A percentile compares a stretch with the other conserved stretches of the same genome.
phyloP scores from a whole-genome alignment of 495 filamentous ascomycete species.

The Astrothelium macrocarpum region DNA sequence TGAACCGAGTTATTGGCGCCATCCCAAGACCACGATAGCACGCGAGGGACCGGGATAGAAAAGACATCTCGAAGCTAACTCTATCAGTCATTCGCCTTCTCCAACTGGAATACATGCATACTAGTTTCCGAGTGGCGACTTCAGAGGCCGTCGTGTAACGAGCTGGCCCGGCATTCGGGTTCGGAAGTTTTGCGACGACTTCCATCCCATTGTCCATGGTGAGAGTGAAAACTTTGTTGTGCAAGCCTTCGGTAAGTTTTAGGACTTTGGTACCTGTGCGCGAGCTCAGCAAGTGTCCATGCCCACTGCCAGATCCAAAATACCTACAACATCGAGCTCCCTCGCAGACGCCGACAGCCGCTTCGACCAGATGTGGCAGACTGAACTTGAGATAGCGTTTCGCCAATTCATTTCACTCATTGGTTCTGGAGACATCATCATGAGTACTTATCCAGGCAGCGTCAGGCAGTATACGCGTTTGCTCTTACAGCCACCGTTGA shows the following conservation, averaged over 20 bases:
- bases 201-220: constrained; percentile 13
- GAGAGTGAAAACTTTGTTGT: constrained; percentile 14
- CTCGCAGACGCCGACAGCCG: constrained; percentile 25
- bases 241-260: constrained; percentile 28
- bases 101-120: neutral
- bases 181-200: constrained; percentile 16
- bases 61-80: constrained; percentile 31
- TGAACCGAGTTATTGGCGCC: neutral
- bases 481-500: constrained; percentile 33
- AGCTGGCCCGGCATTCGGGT: constrained; percentile 13
- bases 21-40: neutral
- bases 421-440: constrained; percentile 21
- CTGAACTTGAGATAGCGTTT: constrained; percentile 35
- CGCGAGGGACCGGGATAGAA: neutral
- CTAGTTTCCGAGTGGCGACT: neutral
- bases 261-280: constrained; percentile 26
- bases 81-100: neutral
- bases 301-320: constrained; percentile 6
- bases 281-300: constrained; percentile 6
- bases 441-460: constrained; percentile 3
- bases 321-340: constrained; percentile 29
- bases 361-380: constrained; percentile 26
- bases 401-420: constrained; percentile 29
- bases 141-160: constrained; percentile 7
- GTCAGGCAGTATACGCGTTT: constrained; percentile 11